Evolutionary conservation across 1,284 basidiomycete species (phyloP), one percentile per base, ranked within the genome.

Genomic region (Cutaneotrichosporon cavernicola): DNA sequence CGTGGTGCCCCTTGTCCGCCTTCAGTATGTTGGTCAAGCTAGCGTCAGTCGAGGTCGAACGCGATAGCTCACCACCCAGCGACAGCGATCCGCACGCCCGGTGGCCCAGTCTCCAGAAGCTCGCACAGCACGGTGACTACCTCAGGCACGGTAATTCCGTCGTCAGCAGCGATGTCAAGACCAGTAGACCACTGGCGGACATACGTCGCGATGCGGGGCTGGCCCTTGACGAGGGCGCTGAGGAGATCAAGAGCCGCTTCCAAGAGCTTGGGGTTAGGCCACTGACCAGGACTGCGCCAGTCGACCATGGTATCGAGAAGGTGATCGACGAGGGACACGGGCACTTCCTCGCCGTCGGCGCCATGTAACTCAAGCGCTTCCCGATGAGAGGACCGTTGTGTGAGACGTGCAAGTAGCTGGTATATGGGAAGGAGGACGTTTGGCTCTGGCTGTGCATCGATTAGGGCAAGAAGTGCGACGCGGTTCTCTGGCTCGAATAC

Each of bases 211-310:
- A 77, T 60, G 5, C 49, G 57, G 8, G 82, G 73, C 65, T 89
- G 89, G 64, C 90, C 90, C 70, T 87, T 86, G 18, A 86, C 83
- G 11, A 93, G 76, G 0, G 89, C 83, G 2, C 87, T 88, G n/a
- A 93, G 79, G 0, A 89, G 89, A 26, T 82, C 83, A 6, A 92
- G 77, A 0, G 84, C 86, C 0, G 89, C 88, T 78, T 91, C 90
- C 71, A 90, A 86, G 2, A 87, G 75, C 86, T 91, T 65, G 8
- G 61, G 64, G 57, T 73, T 81, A 81, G 3, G 81, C 75, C 64
- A 74, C 75, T 18, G 77, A 2, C 58, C 56, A 0, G 63, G 63
- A 1, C 31, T 31, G 49, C 62, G 73, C 9, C 78, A 62, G 58
- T 65, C 66, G 21, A 62, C 61, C 43, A 72, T 63, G 6, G 69